Evolutionary conservation across 495 filamentous ascomycete species (phyloP).

Genomic region (Pyronema domesticum): DNA sequence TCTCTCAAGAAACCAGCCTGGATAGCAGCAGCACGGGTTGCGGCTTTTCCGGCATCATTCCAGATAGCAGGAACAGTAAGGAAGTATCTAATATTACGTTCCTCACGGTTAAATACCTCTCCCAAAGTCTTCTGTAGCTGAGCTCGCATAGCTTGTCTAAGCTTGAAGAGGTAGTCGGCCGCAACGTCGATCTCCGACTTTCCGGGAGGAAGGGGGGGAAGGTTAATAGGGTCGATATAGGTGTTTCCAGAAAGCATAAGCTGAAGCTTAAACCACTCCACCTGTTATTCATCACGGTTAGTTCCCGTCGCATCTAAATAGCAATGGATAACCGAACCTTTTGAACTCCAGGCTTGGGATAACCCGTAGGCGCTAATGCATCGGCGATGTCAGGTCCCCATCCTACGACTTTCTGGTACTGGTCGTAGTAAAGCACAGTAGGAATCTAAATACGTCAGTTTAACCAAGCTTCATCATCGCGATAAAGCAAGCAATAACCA

Average conservation of each 20-base stretch:
- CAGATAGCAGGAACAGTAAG: conserved; percentile 63
- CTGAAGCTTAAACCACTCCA: conserved; percentile 73
- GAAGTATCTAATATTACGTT: conserved; percentile 62
- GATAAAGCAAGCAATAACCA: background rate
- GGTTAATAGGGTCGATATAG: conserved; percentile 67
- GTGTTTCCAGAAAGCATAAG: conserved; percentile 67
- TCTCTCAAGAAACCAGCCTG: conserved; percentile 61
- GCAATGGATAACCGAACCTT: conserved; percentile 27
- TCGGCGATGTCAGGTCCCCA: conserved; percentile 71
- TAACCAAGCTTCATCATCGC: background rate
- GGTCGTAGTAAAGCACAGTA: conserved; percentile 65
- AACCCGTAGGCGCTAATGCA: conserved; percentile 59
- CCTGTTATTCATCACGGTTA: conserved; percentile 19
- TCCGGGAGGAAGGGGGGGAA: conserved; percentile 56
- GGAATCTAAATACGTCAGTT: conserved; percentile 38
- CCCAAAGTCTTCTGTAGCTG: conserved; percentile 60
- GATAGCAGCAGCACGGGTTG: conserved; percentile 56
- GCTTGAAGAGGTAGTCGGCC: conserved; percentile 62
- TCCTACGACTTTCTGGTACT: conserved; percentile 65
- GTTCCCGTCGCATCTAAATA: background rate
- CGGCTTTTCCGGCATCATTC: conserved; percentile 68
- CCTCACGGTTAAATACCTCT: conserved; percentile 60
- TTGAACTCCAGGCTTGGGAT: conserved; percentile 61
- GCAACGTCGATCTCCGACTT: conserved; percentile 69
- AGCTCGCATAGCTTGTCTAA: conserved; percentile 58